Conservation (phyloP, 176 grass and related monocot species). For the Cenchrus purpureus region DNA sequence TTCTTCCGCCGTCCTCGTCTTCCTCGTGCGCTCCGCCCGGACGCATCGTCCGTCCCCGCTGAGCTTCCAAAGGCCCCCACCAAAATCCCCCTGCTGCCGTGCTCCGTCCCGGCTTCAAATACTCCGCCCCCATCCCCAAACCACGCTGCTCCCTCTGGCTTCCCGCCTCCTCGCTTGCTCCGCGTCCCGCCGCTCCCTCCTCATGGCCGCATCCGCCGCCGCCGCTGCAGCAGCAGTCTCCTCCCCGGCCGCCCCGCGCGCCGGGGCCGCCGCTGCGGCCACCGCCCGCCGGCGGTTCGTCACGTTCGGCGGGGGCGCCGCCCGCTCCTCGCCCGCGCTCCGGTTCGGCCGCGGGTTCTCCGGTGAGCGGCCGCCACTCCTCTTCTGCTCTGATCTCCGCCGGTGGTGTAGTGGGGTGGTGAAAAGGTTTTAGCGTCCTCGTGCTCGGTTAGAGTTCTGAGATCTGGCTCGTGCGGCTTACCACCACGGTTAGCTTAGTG, state of each 20-base stretch:
- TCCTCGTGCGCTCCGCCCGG: slow-evolving; percentile 49
- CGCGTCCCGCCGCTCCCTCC: slow-evolving; percentile 33
- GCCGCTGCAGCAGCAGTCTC: slow-evolving; percentile 29
- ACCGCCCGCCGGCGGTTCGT: slow-evolving; percentile 36
- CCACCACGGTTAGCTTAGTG: neutral
- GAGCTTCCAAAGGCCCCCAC: slow-evolving; percentile 39
- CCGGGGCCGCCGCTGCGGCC: neutral
- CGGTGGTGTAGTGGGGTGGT: neutral
- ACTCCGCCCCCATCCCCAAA: slow-evolving; percentile 15
- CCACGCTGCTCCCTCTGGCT: slow-evolving; percentile 50
- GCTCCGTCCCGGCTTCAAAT: slow-evolving; percentile 31
- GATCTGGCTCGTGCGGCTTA: slow-evolving; percentile 10
- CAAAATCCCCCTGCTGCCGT: slow-evolving; percentile 5
- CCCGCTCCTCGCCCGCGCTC: slow-evolving; percentile 17
- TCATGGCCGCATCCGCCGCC: slow-evolving; percentile 42
- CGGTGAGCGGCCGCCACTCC: slow-evolving; percentile 10
- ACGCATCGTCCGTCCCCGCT: neutral
- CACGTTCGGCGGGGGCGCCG: slow-evolving; percentile 19
- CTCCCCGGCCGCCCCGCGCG: slow-evolving; percentile 25
- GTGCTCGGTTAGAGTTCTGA: neutral
- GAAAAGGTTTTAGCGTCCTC: neutral
- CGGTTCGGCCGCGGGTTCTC: slow-evolving; percentile 31
- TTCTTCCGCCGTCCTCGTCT: neutral
- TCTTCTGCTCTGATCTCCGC: neutral
- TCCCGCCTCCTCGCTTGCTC: slow-evolving; percentile 27